Evolutionary conservation across 306 rosid genomes (phyloP).

Genomic region (Casuarina glauca): DNA sequence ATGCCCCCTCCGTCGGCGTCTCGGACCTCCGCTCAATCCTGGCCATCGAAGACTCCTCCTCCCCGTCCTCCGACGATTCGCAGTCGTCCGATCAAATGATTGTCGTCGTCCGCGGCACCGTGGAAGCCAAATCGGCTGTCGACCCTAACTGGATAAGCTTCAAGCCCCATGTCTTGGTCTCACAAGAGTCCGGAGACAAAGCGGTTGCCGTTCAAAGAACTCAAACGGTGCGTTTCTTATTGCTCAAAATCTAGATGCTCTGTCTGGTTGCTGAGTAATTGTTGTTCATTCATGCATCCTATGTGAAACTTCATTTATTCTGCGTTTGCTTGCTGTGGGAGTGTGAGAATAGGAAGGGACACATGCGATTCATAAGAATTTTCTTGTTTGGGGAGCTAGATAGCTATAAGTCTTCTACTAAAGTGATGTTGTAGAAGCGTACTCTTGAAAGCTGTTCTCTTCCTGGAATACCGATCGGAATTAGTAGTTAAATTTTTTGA

Average conservation of each 20-base stretch:
- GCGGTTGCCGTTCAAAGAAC: conserved; percentile 73
- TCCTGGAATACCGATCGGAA: background rate
- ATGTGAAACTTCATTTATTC: background rate
- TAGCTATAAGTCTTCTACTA: background rate
- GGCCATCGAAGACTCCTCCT: conserved; percentile 16
- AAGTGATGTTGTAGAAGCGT: background rate
- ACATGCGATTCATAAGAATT: background rate
- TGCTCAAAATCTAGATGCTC: background rate
- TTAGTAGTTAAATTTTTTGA: background rate
- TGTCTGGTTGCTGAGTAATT: background rate
- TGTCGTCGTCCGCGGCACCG: conserved; percentile 71
- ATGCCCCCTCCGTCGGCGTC: conserved; percentile 60
- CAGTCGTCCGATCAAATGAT: conserved; percentile 35
- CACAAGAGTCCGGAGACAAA: conserved; percentile 65
- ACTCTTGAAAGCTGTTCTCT: background rate
- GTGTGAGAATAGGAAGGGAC: background rate
- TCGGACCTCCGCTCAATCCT: conserved; percentile 81
- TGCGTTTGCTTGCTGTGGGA: conserved; percentile 4
- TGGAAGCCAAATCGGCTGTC: conserved; percentile 62
- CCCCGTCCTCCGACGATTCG: background rate
- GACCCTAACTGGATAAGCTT: conserved; percentile 56
- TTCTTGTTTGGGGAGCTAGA: background rate
- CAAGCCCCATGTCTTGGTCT: conserved; percentile 46
- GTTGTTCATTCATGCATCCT: background rate
- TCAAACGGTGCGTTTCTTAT: conserved; percentile 50